Evolutionary conservation across 805 yeast genomes (phyloP).

Genomic region (Clavispora asparagi): DNA sequence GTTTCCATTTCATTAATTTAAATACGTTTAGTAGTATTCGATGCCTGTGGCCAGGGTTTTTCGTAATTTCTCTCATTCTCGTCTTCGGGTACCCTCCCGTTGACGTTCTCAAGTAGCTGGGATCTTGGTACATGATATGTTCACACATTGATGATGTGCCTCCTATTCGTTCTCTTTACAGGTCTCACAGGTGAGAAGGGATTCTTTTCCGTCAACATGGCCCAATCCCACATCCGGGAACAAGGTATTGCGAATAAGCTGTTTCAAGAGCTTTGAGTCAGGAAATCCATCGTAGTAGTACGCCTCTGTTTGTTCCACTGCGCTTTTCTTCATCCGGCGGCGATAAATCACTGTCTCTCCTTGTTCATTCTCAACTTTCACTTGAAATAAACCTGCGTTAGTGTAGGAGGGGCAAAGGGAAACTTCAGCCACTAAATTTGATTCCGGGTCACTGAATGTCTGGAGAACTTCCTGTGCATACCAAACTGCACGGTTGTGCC

Average conservation of each 20-base stretch:
- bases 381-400: conserved; percentile 19
- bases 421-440: conserved; percentile 35
- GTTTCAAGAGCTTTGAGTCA: conserved; percentile 74
- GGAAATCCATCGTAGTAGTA: conserved; percentile 70
- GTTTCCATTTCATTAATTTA: too few relatives aligned
- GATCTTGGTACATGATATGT: too few relatives aligned
- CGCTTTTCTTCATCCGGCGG: conserved; percentile 43
- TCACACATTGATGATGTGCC: too few relatives aligned
- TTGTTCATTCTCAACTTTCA: conserved; percentile 4
- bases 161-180: conserved; percentile 8
- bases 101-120: too few relatives aligned
- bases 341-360: conserved; percentile 40
- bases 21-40: too few relatives aligned
- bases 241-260: conserved; percentile 54
- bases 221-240: conserved; percentile 54
- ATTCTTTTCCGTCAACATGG: conserved; percentile 47
- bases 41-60: too few relatives aligned
- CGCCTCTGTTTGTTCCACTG: conserved; percentile 21
- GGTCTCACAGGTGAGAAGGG: conserved; percentile 5
- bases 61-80: too few relatives aligned
- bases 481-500: conserved; percentile 90
- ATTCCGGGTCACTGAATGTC: conserved; percentile 55
- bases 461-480: conserved; percentile 79
- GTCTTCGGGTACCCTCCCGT: too few relatives aligned
- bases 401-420: conserved; percentile 20